Conservation (phyloP, 495 filamentous ascomycete species). For the Poronia punctata region DNA sequence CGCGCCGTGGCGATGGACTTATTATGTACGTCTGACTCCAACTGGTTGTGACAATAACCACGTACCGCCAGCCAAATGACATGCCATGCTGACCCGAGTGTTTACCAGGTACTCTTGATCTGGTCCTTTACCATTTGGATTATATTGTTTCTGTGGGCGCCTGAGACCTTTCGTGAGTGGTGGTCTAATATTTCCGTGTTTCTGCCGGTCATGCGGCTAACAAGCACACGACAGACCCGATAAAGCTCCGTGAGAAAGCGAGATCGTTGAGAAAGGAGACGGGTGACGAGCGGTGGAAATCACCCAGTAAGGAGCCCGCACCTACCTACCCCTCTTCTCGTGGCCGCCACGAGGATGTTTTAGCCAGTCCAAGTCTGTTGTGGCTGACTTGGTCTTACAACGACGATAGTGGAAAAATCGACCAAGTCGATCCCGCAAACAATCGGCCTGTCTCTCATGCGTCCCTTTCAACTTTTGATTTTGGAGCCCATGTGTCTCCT, state of each 20-base stretch:
- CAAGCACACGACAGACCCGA: conserved; percentile 47
- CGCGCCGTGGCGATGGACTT: conserved; percentile 81
- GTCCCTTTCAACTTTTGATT: conserved; percentile 75
- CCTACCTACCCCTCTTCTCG: neutral
- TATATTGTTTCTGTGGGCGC: conserved; percentile 65
- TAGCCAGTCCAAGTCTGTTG: too few species aligned
- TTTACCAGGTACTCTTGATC: conserved; percentile 53
- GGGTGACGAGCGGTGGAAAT: conserved; percentile 66
- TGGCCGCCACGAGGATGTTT: too few species aligned
- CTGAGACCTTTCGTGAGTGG: conserved; percentile 77
- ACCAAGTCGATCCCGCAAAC: conserved; percentile 65
- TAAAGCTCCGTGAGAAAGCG: conserved; percentile 72
- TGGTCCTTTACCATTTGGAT: conserved; percentile 61
- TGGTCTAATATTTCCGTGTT: too few species aligned
- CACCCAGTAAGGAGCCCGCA: conserved; percentile 40
- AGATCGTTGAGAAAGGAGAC: conserved; percentile 63
- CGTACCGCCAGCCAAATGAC: neutral
- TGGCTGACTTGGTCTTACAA: too few species aligned
- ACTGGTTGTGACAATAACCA: neutral
- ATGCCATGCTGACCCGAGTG: neutral
- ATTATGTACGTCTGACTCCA: conserved; percentile 50
- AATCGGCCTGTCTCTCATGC: conserved; percentile 60
- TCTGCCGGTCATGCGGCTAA: too few species aligned
- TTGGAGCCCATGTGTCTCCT: conserved; percentile 83
- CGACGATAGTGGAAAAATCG: conserved; percentile 57